A percentile compares a stretch with the other conserved stretches of the same genome.
phyloP scores from a whole-genome alignment of 495 filamentous ascomycete genomes.

The Penicillium subrubescens region DNA sequence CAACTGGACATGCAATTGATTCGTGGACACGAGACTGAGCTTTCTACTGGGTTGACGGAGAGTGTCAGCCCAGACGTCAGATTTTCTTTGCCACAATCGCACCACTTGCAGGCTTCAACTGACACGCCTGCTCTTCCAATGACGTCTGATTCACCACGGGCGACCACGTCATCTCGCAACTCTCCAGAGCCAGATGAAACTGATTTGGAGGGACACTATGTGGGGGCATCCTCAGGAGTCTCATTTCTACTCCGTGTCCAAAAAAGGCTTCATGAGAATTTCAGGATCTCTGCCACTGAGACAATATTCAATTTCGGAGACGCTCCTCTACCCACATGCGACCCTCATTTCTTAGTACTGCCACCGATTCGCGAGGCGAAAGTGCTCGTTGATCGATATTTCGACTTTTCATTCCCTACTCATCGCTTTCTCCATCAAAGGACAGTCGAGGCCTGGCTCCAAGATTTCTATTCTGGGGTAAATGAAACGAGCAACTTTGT shows the following conservation, averaged over 20 bases:
- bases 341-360: background rate
- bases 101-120: background rate
- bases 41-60: background rate
- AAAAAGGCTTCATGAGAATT: conserved; percentile 31
- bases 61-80: background rate
- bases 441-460: background rate
- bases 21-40: background rate
- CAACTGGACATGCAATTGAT: background rate
- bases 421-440: background rate
- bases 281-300: conserved; percentile 21
- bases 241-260: conserved; percentile 37
- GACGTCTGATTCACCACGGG: background rate
- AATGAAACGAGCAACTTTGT: background rate
- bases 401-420: background rate
- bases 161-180: conserved; percentile 16
- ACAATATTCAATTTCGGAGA: conserved; percentile 36
- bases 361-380: background rate
- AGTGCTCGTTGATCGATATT: background rate
- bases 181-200: conserved; percentile 35
- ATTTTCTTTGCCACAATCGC: background rate
- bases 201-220: conserved; percentile 39
- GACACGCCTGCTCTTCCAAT: background rate
- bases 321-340: conserved; percentile 19
- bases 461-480: background rate
- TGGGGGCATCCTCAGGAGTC: conserved; percentile 37